These are phyloP conservation scores for Macrophomina pseudophaseolina DNA, from an alignment of 2,329 filamentous ascomycete species.

Conservation along the genomic window DNA sequence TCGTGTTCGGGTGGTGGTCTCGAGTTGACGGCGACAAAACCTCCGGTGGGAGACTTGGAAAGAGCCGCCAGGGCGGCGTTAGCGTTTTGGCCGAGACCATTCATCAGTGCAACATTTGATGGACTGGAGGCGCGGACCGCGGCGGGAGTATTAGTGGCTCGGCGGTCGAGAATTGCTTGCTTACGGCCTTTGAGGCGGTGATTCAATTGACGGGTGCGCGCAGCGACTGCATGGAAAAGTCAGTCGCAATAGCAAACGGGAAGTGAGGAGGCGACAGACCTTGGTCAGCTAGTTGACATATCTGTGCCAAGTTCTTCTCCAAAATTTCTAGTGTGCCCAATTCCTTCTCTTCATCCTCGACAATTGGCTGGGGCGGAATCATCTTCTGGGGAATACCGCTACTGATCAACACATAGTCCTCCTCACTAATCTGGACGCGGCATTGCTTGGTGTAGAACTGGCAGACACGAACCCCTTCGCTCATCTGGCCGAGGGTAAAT, in stretches of 20 bases:
- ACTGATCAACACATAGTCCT: slow-evolving; percentile 83
- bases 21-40: slow-evolving; percentile 65
- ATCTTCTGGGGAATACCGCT: slow-evolving; percentile 83
- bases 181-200: slow-evolving; percentile 78
- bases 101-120: slow-evolving; percentile 50
- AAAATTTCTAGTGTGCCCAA: slow-evolving; percentile 82
- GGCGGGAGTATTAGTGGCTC: slow-evolving; percentile 55
- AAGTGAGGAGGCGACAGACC: slow-evolving; percentile 45
- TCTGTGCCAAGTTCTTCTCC: slow-evolving; percentile 75
- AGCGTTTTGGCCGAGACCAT: slow-evolving; percentile 40
- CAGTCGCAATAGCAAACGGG: background rate
- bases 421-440: slow-evolving; percentile 83
- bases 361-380: slow-evolving; percentile 78
- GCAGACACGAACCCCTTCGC: slow-evolving; percentile 73
- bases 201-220: slow-evolving; percentile 76
- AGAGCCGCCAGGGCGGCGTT: slow-evolving; percentile 38
- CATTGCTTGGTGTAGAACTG: slow-evolving; percentile 82
- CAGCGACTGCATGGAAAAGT: slow-evolving; percentile 58
- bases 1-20: slow-evolving; percentile 46
- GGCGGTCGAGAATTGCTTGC: slow-evolving; percentile 71
- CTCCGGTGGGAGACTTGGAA: slow-evolving; percentile 45
- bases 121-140: slow-evolving; percentile 44
- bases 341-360: slow-evolving; percentile 86
- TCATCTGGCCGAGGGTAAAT: slow-evolving; percentile 72
- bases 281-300: slow-evolving; percentile 83